phyloP scores from a whole-genome alignment of 495 filamentous ascomycete genomes.

The Corynascus novoguineensis region DNA sequence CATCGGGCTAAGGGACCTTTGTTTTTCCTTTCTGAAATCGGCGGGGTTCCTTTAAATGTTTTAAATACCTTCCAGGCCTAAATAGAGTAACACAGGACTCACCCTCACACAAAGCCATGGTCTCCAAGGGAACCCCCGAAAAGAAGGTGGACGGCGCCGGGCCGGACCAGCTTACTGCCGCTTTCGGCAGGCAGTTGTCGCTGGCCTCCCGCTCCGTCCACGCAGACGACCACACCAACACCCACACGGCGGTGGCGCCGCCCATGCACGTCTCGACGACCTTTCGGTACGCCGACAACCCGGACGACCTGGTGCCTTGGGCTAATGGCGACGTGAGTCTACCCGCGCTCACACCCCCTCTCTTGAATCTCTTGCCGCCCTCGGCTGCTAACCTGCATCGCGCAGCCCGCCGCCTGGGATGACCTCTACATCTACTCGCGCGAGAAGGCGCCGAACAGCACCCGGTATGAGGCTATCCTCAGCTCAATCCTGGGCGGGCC shows the following conservation, averaged over 20 bases:
- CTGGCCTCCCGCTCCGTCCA: conserved; percentile 74
- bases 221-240: conserved; percentile 73
- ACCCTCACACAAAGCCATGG: neutral
- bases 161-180: conserved; percentile 23
- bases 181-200: conserved; percentile 36
- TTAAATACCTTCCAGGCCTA: too few relatives aligned
- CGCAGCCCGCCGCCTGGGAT: conserved; percentile 35
- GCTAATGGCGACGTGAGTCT: conserved; percentile 40
- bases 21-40: too few relatives aligned
- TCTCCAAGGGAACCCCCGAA: neutral
- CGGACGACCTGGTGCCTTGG: conserved; percentile 52
- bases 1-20: neutral
- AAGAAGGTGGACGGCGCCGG: conserved; percentile 14
- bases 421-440: conserved; percentile 74
- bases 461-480: conserved; percentile 79
- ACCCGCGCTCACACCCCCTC: too few relatives aligned
- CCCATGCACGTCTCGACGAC: conserved; percentile 83
- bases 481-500: conserved; percentile 64
- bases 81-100: neutral
- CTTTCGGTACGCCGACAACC: conserved; percentile 71
- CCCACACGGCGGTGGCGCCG: conserved; percentile 70
- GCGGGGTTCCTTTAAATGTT: too few relatives aligned
- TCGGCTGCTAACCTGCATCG: conserved; percentile 6
- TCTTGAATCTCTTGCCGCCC: neutral
- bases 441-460: conserved; percentile 63